phyloP scores from a whole-genome alignment of 768 basidiomycete genomes.

The Trametes punicea region DNA sequence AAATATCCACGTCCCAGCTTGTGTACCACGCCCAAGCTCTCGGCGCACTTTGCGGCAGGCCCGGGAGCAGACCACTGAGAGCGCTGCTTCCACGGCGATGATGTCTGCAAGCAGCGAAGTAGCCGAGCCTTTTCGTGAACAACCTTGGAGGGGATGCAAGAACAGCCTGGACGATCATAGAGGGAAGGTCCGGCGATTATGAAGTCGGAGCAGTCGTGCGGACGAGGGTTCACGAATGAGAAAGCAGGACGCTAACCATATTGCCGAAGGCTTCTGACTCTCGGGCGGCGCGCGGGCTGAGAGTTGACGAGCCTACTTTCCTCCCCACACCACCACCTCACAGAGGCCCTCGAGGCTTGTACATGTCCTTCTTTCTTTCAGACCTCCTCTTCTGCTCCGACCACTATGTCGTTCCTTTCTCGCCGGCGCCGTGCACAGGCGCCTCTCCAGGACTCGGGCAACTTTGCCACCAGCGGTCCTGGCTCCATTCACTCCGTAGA shows the following conservation, averaged over 20 bases:
- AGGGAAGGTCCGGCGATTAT: background rate
- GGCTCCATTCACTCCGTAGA: slow-evolving; percentile 18
- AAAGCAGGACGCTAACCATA: slow-evolving; percentile 2
- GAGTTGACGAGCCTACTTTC: background rate
- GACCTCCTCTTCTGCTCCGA: background rate
- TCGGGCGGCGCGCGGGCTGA: slow-evolving; percentile 11
- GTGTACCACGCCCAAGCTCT: no score
- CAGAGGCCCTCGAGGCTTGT: slow-evolving; percentile 1
- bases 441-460: slow-evolving; percentile 13
- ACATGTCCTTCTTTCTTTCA: background rate
- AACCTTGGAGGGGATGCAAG: no score
- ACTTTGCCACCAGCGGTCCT: background rate
- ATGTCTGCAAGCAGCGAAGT: no score
- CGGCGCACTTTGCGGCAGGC: no score
- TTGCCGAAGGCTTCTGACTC: slow-evolving; percentile 14
- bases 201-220: background rate
- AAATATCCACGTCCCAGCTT: background rate
- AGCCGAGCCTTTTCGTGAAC: no score
- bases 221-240: background rate
- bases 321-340: background rate
- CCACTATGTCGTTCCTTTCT: slow-evolving; percentile 19
- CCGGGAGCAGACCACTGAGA: background rate
- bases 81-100: background rate
- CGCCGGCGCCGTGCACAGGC: slow-evolving; percentile 10
- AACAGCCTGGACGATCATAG: no score